These are phyloP conservation scores for Paramecium bursaria DNA, from an alignment of 73 alveolate species.

Conservation along the genomic window DNA sequence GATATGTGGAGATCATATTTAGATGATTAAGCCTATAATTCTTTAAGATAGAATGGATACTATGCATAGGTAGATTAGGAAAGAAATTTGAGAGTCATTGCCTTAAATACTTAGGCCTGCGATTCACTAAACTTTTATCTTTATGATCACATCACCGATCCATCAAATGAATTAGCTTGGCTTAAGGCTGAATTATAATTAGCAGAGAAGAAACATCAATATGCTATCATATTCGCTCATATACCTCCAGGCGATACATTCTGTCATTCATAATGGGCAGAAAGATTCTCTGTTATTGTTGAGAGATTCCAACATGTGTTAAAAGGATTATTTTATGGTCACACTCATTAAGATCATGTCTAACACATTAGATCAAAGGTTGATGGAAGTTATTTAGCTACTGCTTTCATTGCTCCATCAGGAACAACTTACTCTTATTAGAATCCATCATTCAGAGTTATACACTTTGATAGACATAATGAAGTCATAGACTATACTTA, in stretches of 20 bases:
- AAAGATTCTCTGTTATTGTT: conserved; percentile 78
- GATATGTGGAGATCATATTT: conserved; percentile 65
- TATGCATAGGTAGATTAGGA: conserved; percentile 62
- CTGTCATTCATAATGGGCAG: conserved; percentile 79
- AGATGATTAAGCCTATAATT: conserved; percentile 25
- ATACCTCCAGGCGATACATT: conserved; percentile 76
- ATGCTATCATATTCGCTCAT: conserved; percentile 86
- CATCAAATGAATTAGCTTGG: conserved; percentile 80
- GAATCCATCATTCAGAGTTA: conserved; percentile 89
- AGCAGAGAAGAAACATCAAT: conserved; percentile 84
- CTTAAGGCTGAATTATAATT: conserved; percentile 74
- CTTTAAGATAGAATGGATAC: conserved; percentile 59
- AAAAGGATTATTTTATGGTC: conserved; percentile 89
- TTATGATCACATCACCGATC: conserved; percentile 81
- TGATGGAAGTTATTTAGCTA: conserved; percentile 73
- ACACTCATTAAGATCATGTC: conserved; percentile 86
- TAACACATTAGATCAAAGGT: conserved; percentile 77
- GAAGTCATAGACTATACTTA: conserved; percentile 79
- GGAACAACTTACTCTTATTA: conserved; percentile 82
- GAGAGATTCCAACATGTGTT: conserved; percentile 90
- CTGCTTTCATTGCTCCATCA: conserved; percentile 82
- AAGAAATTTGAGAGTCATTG: conserved; percentile 83
- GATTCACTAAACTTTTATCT: conserved; percentile 82
- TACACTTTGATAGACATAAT: conserved; percentile 75
- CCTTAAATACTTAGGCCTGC: conserved; percentile 84